Base-by-base conservation (phyloP, 2,329 filamentous ascomycete species). In the Huntiella abstrusa region DNA sequence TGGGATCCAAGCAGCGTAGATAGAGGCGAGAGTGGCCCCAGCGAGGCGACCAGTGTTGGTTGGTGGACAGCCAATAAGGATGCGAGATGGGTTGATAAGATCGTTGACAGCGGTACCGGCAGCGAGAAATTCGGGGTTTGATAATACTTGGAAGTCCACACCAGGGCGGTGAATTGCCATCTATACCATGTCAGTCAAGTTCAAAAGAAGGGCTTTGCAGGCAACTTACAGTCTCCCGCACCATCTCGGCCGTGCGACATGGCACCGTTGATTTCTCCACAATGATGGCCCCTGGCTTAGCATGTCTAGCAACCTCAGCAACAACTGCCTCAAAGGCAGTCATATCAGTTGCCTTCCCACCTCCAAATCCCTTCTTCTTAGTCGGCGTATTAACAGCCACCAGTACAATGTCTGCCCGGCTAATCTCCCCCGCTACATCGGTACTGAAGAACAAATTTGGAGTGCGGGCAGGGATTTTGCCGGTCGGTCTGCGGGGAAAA, bases 261-360 rank as follows among this genome's bases (percentile, higher is more conserved):
- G 83, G 83, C 19, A 87, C 83, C 0, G 83, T 88, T 47, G 75
- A 81, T 64, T 87, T 88, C 64, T 87, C 82, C 15, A 87, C 82
- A 43, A 88, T 74, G 47, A 87, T 82, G 46, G 79, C 74, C 41
- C 77, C 77, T 13, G 69, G 64, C 28, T 70, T 74, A 3, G 81
- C 78, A 51, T 77, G 66, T 52, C 72, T 65, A 7, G 80, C 82
- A 33, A 87, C 77, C 47, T 74, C 73, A 43, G 70, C 68, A 1
- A 75, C 75, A 4, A 80, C 81, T 13, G 73, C 73, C 58, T 87
- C 81, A 19, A 87, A 72, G 8, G 75, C 74, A 1, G 73, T 74
- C 64, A 87, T 73, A 54, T 87, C 80, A 12, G 80, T 80, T 0
- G 82, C 81, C 52, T 69, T 71, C 8, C 80, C 81, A 4, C 77